phyloP scores from a whole-genome alignment of 352 stramenopile genomes.

The Globisporangium yorkense region DNA sequence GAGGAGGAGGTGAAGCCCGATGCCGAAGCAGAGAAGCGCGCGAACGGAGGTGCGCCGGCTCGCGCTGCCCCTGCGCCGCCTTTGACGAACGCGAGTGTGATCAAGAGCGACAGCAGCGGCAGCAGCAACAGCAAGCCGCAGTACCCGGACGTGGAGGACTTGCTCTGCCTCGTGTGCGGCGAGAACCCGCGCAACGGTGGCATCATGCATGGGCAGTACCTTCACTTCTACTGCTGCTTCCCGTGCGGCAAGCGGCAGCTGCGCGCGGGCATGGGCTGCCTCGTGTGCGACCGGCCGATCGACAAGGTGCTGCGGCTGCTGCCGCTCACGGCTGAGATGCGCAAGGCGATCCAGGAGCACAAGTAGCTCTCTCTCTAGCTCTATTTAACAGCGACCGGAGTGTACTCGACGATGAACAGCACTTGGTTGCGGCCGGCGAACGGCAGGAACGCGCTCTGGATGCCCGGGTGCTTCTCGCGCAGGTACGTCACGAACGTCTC shows the following conservation, averaged over 20 bases:
- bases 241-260: slow-evolving; percentile 66
- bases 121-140: neutral
- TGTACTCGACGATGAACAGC: slow-evolving; percentile 70
- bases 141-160: slow-evolving; percentile 31
- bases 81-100: neutral
- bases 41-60: neutral
- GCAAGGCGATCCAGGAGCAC: slow-evolving; percentile 31
- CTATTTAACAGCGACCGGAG: neutral
- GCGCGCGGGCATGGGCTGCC: slow-evolving; percentile 41
- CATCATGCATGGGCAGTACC: slow-evolving; percentile 70
- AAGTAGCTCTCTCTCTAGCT: slow-evolving; percentile 1
- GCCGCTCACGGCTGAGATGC: slow-evolving; percentile 51
- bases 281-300: slow-evolving; percentile 77
- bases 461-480: slow-evolving; percentile 62
- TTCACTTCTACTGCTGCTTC: slow-evolving; percentile 82
- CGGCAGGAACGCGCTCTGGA: slow-evolving; percentile 59
- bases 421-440: slow-evolving; percentile 85
- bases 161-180: slow-evolving; percentile 66
- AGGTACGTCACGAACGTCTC: slow-evolving; percentile 81
- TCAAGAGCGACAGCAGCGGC: neutral
- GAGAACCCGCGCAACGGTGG: slow-evolving; percentile 52
- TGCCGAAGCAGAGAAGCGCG: neutral
- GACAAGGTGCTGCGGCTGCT: slow-evolving; percentile 68
- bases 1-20: slow-evolving; percentile 3
- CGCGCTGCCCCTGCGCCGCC: neutral